These are phyloP conservation scores for Kockiozyma suomiensis DNA, from an alignment of 805 yeast species.

Conservation along the genomic window DNA sequence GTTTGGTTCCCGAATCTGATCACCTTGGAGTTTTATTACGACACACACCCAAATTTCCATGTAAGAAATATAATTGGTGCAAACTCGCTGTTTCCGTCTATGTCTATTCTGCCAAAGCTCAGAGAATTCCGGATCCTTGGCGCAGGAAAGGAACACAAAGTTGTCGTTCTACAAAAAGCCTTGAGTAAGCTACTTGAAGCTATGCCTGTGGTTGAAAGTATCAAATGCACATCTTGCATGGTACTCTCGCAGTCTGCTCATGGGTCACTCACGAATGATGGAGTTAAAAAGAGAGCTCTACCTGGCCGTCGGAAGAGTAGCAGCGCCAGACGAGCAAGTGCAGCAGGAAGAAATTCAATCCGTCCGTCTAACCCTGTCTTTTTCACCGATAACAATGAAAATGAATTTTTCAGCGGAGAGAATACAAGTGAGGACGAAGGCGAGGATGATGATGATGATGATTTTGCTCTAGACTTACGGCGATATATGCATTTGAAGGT, in stretches of 20 bases:
- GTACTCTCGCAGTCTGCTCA: not conserved
- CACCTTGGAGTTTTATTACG: conserved; percentile 6
- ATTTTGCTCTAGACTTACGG: not conserved
- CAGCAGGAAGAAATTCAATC: not conserved
- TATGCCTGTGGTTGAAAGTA: not conserved
- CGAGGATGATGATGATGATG: not conserved
- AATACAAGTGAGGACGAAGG: not conserved
- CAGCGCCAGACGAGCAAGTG: conserved; percentile 1
- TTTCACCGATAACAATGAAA: not conserved
- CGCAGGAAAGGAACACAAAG: conserved; percentile 5
- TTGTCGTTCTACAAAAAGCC: not conserved
- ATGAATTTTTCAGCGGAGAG: not conserved
- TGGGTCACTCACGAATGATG: not conserved
- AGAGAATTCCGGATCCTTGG: conserved; percentile 3
- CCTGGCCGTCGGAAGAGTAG: not conserved
- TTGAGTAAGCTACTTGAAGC: conserved; percentile 4
- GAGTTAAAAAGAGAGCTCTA: not conserved
- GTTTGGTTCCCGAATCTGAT: conserved; percentile 7
- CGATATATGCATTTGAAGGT: not conserved
- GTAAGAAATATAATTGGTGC: not conserved
- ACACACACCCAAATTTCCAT: not conserved
- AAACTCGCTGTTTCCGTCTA: not conserved
- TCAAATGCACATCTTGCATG: conserved; percentile 5
- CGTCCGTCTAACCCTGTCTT: conserved; percentile 8
- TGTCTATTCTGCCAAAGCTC: not conserved